Base-by-base conservation (phyloP, 1,139 yeast genomes). In the Suhomyces taliae region DNA sequence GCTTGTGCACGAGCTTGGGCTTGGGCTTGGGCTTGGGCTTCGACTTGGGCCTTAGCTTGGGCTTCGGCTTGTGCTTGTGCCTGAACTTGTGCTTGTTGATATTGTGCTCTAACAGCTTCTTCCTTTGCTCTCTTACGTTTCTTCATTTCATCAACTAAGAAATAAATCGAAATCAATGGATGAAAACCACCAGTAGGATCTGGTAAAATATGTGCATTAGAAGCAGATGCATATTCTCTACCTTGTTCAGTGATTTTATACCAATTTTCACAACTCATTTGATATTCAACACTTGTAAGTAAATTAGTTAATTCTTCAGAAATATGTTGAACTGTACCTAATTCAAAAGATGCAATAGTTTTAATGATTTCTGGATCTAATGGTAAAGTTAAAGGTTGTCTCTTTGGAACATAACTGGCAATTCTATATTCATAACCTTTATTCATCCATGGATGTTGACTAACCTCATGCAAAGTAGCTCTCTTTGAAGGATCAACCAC, bases 361-460 rank as follows among this genome's bases (percentile, higher is more conserved):
- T 78, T 77, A 27, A 93, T 72, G 24, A 91, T 87, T 1, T 74
- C 78, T 0, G 78, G 77, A 62, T 90, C 90, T 43, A 95, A 72
- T 0, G 97, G 95, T 27, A 85, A 65, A 1, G 79, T 70, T 46
- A 95, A 69, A 4, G 99, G 99, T 5, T 72, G 67, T 57, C 99
- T 76, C 45, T 76, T 78, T 0, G 98, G 97, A 36, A 93, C 67
- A 62, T 84, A 86, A 41, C 84, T 83, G 7, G 84, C 79, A 3
- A 89, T 85, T 0, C 85, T 79, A 40, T 79, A 80, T 50, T 90
- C 97, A 61, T 82, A 90, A 14, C 97, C 97, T 62, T 85, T 85
- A 50, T 78, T 79, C 90, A 95, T 87, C 99, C 99, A 93, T 2
- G 97, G 97, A 59, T 93, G 99, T 50, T 80, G 76, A 56, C 87